Base-by-base conservation (phyloP, 2,329 filamentous ascomycete genomes). In the Shiraia bambusicola region DNA sequence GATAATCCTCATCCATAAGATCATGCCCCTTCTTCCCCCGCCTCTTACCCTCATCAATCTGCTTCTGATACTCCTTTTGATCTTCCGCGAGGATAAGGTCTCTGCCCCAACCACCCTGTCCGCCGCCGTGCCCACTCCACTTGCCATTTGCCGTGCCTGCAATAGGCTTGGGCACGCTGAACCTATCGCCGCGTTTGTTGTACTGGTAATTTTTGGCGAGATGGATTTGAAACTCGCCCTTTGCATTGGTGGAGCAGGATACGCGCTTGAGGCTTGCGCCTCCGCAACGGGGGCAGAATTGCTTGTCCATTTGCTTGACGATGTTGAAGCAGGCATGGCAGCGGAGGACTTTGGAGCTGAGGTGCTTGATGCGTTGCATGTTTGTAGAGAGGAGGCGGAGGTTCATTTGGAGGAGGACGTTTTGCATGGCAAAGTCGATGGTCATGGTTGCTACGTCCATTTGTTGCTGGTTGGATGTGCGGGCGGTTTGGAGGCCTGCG, bases 371-470 rank as follows among this genome's bases (percentile, higher is more conserved):
- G 58, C 90, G 83, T 49, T 87, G 80, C 47, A 97, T 76, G 12
- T 82, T 79, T 0, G 88, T 80, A 0, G 91, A 90, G 44, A 96
- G 79, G 9, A 96, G 81, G 65, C 93, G 88, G 34, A 98, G 81
- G 72, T 96, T 95, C 76, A 97, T 94, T 56, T 94, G 88, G 4
- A 98, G 79, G 2, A 93, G 81, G 6, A 97, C 90, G 66, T 97
- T 97, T 73, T 97, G 92, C 88, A 98, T 95, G 40, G 93, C 92
- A 71, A 88, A 97, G 74, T 98, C 93, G 41, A 87, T 90, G 1
- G 93, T 97, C 63, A 97, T 85, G 31, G 92, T 84, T n/a, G 90
- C 92, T 12, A 88, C 88, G 69, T 94, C 85, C 56, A 96, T 85
- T 10, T 81, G 82, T 26, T 80, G 76, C 39, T 81, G 76, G 12